Evolutionary conservation across 305 asterid species (phyloP).

Genomic region (Fraxinus greggii): DNA sequence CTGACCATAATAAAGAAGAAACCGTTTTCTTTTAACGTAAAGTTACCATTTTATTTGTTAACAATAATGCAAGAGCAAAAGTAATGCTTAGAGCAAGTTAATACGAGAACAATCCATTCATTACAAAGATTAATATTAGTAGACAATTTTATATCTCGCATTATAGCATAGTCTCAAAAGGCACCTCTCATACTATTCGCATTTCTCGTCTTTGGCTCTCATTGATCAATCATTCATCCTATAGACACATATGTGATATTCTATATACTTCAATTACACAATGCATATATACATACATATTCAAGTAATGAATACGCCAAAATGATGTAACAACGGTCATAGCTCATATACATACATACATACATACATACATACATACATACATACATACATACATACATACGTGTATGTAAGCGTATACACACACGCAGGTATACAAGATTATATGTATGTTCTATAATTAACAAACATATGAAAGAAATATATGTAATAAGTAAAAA

Average conservation of each 20-base stretch:
- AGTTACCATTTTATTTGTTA: background rate
- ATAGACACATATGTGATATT: background rate
- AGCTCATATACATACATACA: no score
- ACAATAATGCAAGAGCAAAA: background rate
- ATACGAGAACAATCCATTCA: background rate
- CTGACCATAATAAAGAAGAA: background rate
- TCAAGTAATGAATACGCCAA: background rate
- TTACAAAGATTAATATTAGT: conserved; percentile 6
- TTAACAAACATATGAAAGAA: background rate
- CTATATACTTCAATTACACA: background rate
- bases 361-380: no score
- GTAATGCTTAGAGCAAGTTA: background rate
- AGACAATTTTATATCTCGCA: background rate
- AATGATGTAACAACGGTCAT: background rate
- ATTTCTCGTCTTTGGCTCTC: background rate
- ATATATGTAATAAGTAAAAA: background rate
- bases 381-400: no score
- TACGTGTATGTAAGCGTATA: background rate
- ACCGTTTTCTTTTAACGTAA: background rate
- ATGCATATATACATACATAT: background rate
- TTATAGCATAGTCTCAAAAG: background rate
- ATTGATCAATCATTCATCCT: background rate
- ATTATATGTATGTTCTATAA: background rate
- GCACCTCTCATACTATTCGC: background rate
- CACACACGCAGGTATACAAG: background rate